A percentile compares a stretch with the other conserved stretches of the same genome.
Conservation (phyloP, 805 yeast species). For the Hanseniaspora vineae region DNA sequence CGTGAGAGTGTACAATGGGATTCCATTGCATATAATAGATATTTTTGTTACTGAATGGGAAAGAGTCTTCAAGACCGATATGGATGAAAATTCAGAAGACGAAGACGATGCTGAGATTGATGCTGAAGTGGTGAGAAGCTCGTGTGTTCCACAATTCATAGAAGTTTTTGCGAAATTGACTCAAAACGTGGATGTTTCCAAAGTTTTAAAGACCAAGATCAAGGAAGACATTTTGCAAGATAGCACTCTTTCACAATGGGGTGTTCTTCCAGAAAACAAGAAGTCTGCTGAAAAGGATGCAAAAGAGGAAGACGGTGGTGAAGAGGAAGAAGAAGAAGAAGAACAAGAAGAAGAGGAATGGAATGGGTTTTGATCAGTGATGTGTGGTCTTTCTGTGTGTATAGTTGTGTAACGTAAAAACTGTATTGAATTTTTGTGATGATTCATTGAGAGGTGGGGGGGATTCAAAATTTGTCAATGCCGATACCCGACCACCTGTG, state of each 20-base stretch:
- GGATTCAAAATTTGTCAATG: too few species aligned
- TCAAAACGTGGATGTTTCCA: conserved; percentile 35
- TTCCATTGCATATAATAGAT: conserved; percentile 78
- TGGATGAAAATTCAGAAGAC: conserved; percentile 33
- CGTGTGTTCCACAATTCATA: conserved; percentile 45
- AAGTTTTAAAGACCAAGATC: conserved; percentile 53
- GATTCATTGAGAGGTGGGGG: too few species aligned
- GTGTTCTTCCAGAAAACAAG: conserved; percentile 20
- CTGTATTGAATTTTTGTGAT: too few species aligned
- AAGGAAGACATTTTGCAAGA: conserved; percentile 57
- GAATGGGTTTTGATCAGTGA: conserved; percentile 24
- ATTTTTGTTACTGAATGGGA: conserved; percentile 77
- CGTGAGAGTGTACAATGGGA: conserved; percentile 50
- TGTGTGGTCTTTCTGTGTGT: not conserved
- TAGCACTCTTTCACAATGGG: conserved; percentile 53
- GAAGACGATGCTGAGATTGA: conserved; percentile 32
- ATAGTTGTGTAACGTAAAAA: not conserved
- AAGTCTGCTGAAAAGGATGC: conserved; percentile 1
- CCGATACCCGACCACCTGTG: too few species aligned
- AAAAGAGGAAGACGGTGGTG: conserved; percentile 12
- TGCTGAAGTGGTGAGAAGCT: conserved; percentile 26
- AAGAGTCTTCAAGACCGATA: conserved; percentile 39
- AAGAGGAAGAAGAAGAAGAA: conserved; percentile 19
- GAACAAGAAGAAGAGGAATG: conserved; percentile 27
- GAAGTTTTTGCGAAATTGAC: conserved; percentile 47